These are phyloP conservation scores for Lentinula sp. DNA, from an alignment of 768 basidiomycete genomes.

Conservation along the genomic window DNA sequence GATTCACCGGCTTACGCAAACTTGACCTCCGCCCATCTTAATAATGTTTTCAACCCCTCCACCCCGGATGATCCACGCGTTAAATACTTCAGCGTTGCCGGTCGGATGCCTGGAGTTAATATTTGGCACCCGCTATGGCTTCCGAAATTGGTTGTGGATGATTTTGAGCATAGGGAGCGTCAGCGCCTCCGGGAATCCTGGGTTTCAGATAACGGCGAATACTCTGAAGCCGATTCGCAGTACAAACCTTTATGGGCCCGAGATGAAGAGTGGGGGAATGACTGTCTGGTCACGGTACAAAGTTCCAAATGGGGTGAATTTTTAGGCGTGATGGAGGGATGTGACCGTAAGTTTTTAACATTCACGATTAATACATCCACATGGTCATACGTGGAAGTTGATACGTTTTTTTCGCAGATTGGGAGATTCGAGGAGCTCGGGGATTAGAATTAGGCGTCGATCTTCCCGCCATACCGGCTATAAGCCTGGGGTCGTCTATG, in stretches of 20 bases:
- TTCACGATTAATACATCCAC: not conserved
- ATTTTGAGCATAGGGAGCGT: constrained; percentile 61
- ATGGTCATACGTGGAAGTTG: not conserved
- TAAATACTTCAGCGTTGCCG: constrained; percentile 90
- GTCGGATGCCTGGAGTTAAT: constrained; percentile 56
- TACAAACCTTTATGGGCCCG: constrained; percentile 38
- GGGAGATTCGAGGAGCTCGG: constrained; percentile 90
- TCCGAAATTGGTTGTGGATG: constrained; percentile 90
- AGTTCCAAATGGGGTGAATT: constrained; percentile 97
- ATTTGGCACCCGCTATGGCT: constrained; percentile 97
- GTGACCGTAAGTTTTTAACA: constrained; percentile 54
- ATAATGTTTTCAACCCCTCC: constrained; percentile 72
- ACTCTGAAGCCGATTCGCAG: constrained; percentile 1
- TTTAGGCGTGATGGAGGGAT: constrained; percentile 81
- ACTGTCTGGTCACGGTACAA: constrained; percentile 87
- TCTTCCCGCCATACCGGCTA: constrained; percentile 41
- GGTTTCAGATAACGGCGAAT: constrained; percentile 24
- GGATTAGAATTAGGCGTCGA: constrained; percentile 67
- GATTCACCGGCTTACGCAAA: constrained; percentile 98
- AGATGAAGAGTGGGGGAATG: constrained; percentile 73
- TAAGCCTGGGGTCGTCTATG: constrained; percentile 27
- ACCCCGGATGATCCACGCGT: constrained; percentile 78
- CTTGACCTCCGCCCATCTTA: constrained; percentile 79
- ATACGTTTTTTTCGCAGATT: constrained; percentile 38
- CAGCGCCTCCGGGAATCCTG: constrained; percentile 32